These are phyloP conservation scores for Xerocomus brunneocitrinus DNA, from an alignment of 768 basidiomycete species.

Conservation along the genomic window DNA sequence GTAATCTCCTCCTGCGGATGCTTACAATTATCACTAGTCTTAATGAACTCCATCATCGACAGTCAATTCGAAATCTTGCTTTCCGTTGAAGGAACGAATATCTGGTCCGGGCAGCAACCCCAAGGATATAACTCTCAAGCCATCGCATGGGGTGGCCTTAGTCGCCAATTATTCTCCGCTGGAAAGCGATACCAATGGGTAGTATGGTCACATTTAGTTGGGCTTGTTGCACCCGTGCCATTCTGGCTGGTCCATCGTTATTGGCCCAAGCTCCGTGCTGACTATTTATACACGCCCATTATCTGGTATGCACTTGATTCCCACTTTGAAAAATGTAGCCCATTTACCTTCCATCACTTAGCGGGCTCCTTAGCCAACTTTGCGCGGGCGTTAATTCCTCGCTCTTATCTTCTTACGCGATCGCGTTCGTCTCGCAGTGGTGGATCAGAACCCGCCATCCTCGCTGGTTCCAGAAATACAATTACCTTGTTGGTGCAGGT, in stretches of 20 bases:
- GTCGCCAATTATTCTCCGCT: conserved; percentile 30
- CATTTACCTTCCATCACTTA: neutral
- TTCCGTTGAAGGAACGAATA: conserved; percentile 48
- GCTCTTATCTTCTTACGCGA: conserved; percentile 6
- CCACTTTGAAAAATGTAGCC: neutral
- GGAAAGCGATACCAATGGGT: conserved; percentile 38
- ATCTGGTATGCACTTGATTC: conserved; percentile 18
- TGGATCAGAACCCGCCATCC: conserved; percentile 36
- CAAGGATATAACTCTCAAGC: conserved; percentile 31
- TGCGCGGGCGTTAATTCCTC: conserved; percentile 28
- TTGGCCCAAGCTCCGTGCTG: conserved; percentile 30
- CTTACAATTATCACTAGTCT: conserved; percentile 30
- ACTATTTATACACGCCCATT: conserved; percentile 29
- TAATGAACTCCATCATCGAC: conserved; percentile 58
- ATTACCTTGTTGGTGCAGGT: conserved; percentile 41
- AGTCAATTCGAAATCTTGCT: conserved; percentile 48
- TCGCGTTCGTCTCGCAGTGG: conserved; percentile 35
- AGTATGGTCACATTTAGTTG: conserved; percentile 32
- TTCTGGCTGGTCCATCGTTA: conserved; percentile 39
- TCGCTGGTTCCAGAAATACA: conserved; percentile 36
- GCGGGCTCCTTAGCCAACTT: conserved; percentile 13
- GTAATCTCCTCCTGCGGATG: too few relatives aligned
- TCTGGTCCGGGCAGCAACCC: conserved; percentile 30
- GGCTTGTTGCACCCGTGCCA: conserved; percentile 36
- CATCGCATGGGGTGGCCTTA: conserved; percentile 39